These are phyloP conservation scores for Trichosporon coremiiforme DNA, from an alignment of 1,284 basidiomycete genomes.

Conservation along the genomic window DNA sequence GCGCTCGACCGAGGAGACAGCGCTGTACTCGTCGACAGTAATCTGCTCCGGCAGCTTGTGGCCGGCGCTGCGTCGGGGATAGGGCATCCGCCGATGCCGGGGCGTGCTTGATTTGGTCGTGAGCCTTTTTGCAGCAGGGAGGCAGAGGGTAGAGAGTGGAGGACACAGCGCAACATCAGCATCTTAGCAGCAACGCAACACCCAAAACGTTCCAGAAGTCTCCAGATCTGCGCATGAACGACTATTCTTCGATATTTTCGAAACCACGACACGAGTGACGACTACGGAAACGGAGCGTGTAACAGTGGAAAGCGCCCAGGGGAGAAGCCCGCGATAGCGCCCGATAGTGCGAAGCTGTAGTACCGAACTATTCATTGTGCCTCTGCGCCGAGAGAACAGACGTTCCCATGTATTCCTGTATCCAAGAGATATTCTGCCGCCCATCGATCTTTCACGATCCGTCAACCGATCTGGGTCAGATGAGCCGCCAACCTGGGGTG, in stretches of 20 bases:
- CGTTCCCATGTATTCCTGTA: not conserved
- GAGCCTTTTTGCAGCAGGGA: not conserved
- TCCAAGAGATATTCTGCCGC: not conserved
- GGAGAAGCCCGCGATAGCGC: too few species aligned
- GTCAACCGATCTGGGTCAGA: not conserved
- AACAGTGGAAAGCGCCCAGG: too few species aligned
- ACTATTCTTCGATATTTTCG: not conserved
- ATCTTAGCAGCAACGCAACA: not conserved
- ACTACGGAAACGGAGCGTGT: too few species aligned
- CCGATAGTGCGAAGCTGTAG: too few species aligned
- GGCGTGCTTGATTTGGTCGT: not conserved
- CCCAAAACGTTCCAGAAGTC: not conserved
- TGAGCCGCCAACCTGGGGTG: too few species aligned
- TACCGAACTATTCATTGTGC: not conserved
- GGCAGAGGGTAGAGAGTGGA: too few species aligned
- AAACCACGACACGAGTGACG: too few species aligned
- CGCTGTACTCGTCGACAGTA: conserved; percentile 25
- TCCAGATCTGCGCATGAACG: not conserved
- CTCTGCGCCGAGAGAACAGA: not conserved
- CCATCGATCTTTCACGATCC: not conserved
- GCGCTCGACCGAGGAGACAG: conserved; percentile 30
- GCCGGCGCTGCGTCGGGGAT: conserved; percentile 5
- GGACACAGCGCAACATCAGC: not conserved
- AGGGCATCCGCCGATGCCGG: not conserved
- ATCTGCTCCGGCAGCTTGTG: conserved; percentile 28